Evolutionary conservation across 1,284 basidiomycete species (phyloP).

Genomic region (Puccinia horiana): DNA sequence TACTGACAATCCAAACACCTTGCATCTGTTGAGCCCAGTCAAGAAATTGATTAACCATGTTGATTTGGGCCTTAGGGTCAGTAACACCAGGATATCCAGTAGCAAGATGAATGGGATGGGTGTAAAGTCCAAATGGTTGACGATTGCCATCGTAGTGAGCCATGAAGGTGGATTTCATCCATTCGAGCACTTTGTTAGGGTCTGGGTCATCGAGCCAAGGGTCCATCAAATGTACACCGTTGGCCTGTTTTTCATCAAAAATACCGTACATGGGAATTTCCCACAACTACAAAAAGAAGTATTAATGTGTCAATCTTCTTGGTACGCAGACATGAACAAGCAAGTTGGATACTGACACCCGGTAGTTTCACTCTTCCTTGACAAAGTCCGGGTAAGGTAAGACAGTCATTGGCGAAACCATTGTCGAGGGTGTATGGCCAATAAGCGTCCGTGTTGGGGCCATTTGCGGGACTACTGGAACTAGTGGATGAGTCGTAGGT

Average conservation of each 20-base stretch:
- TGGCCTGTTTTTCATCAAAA: constrained; percentile 67
- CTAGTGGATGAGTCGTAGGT: constrained; percentile 72
- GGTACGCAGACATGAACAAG: no score
- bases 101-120: constrained; percentile 76
- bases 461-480: constrained; percentile 70
- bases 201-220: constrained; percentile 71
- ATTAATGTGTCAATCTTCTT: no score
- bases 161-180: constrained; percentile 75
- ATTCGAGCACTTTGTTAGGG: constrained; percentile 65
- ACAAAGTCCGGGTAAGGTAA: constrained; percentile 66
- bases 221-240: constrained; percentile 73
- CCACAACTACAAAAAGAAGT: constrained; percentile 63
- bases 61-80: constrained; percentile 64
- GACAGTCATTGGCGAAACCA: constrained; percentile 75
- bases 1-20: constrained; percentile 75
- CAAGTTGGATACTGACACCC: constrained; percentile 61
- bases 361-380: constrained; percentile 72
- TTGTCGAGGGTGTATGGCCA: constrained; percentile 61
- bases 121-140: constrained; percentile 78
- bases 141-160: constrained; percentile 70
- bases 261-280: constrained; percentile 78
- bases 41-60: constrained; percentile 75
- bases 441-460: constrained; percentile 70
- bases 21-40: constrained; percentile 76
- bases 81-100: constrained; percentile 67